Evolutionary conservation across 1,139 yeast species (phyloP).

Genomic region (Kurtzmaniella quercitrusa): DNA sequence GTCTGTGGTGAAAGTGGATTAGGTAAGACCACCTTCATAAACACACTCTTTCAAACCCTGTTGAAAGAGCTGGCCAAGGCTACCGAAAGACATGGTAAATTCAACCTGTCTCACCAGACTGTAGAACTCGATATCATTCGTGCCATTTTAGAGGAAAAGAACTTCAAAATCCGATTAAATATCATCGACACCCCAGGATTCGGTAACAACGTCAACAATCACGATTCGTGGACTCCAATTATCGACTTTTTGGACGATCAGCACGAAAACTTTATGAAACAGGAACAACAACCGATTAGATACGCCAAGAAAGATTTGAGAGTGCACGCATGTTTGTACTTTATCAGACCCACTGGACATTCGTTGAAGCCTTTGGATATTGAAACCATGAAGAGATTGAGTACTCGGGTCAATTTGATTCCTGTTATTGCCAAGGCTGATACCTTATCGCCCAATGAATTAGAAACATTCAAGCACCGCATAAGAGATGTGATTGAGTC

Average conservation of each 20-base stretch:
- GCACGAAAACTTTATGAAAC: slow-evolving; percentile 91
- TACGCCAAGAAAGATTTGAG: slow-evolving; percentile 70
- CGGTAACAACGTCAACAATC: slow-evolving; percentile 93
- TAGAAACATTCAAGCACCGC: slow-evolving; percentile 77
- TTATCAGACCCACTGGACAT: slow-evolving; percentile 95
- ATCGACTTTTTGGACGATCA: slow-evolving; percentile 95
- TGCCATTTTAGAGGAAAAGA: slow-evolving; percentile 90
- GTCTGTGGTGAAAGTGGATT: slow-evolving; percentile 95
- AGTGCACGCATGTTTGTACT: slow-evolving; percentile 93
- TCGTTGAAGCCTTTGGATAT: slow-evolving; percentile 91
- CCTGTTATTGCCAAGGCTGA: slow-evolving; percentile 96
- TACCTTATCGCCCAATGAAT: slow-evolving; percentile 79
- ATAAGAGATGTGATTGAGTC: slow-evolving; percentile 89
- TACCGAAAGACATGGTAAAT: slow-evolving; percentile 62
- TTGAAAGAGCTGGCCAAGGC: slow-evolving; percentile 65
- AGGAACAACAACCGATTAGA: slow-evolving; percentile 92
- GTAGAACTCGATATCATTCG: slow-evolving; percentile 88
- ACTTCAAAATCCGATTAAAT: slow-evolving; percentile 79
- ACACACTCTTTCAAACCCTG: slow-evolving; percentile 80
- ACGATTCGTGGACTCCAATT: slow-evolving; percentile 90
- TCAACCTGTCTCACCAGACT: slow-evolving; percentile 67
- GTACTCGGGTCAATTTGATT: slow-evolving; percentile 85
- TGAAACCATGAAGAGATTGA: slow-evolving; percentile 84
- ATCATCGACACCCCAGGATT: slow-evolving; percentile 97
- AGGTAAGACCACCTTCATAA: slow-evolving; percentile 91